Base-by-base conservation (phyloP, 441 rosid genomes). In the Populus trichocarpa region DNA sequence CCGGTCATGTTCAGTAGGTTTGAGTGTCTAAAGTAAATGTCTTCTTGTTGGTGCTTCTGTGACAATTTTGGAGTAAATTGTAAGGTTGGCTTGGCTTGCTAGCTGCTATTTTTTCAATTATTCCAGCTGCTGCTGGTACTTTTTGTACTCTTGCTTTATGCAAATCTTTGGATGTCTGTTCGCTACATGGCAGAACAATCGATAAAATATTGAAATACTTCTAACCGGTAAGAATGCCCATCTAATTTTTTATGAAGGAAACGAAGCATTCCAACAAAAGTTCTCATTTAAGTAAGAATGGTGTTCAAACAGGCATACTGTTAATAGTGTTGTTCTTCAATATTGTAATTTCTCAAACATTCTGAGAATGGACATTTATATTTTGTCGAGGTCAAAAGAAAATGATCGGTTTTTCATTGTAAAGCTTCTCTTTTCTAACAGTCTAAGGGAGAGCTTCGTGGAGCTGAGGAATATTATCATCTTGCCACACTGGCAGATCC, bases 401-500 rank as follows among this genome's bases (percentile, higher is more conserved):
- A 8, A 28, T n/a, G n/a, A 22, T 2, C 23, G 26, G 2, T 42
- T 25, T 63, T 63, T 66, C 50, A 61, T 10, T 61, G 66, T 61
- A 61, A 61, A 22, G 28, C 28, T 69, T 7, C 16, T 16, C 30
- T 64, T 72, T 72, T 23, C 53, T 36, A 10, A 42, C 87, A 95
- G 99, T 81, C 84, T 2, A 92, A 88, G 81, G 99, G 96, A 78
- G 91, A 92, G 80, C 82, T 92, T 67, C 85, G 57, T 78, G 94
- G 89, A 74, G 97, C 99, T 18, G 91, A 89, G 86, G 90, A 91
- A 71, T 91, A 87, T 79, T 93, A 85, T 87, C 88, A 77, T n/a
- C 89, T 89, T 13, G 91, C 95, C 71, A 85, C 87, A 20, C 68
- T 89, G 65, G 96, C 90, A 35, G 89, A 90, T 81, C 98, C 97